Evolutionary conservation across 2,329 filamentous ascomycete genomes (phyloP).

Genomic region (Scedosporium minutisporum): DNA sequence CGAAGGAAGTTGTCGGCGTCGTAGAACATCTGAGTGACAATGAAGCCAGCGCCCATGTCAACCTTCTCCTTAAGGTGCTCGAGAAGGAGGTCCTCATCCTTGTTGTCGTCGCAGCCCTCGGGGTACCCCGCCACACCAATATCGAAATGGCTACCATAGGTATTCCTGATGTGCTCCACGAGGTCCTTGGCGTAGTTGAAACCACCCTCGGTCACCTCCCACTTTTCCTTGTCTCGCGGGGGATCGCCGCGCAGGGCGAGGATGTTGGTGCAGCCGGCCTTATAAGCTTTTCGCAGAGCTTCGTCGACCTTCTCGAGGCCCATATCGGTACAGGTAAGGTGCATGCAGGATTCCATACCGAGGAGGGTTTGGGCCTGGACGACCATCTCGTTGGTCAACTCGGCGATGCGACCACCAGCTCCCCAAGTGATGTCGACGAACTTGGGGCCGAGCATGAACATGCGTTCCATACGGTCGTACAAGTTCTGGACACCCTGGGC

Average conservation of each 20-base stretch:
- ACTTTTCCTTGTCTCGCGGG: constrained; percentile 85
- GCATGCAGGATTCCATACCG: constrained; percentile 97
- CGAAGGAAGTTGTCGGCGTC: constrained; percentile 89
- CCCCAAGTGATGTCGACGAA: constrained; percentile 99
- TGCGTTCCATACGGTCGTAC: constrained; percentile 98
- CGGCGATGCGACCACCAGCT: constrained; percentile 80
- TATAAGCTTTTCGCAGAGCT: constrained; percentile 80
- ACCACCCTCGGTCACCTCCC: constrained; percentile 76
- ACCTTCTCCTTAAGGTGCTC: constrained; percentile 96
- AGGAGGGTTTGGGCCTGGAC: constrained; percentile 90
- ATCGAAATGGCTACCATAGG: constrained; percentile 70
- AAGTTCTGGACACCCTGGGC: constrained; percentile 96
- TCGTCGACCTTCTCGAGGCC: constrained; percentile 82
- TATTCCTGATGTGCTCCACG: constrained; percentile 69
- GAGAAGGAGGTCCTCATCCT: constrained; percentile 73
- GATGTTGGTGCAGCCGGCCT: constrained; percentile 94
- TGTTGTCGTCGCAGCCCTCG: constrained; percentile 89
- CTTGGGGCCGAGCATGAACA: constrained; percentile 86
- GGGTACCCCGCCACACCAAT: constrained; percentile 97
- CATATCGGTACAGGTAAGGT: constrained; percentile 98
- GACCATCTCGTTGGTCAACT: constrained; percentile 96
- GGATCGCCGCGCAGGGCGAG: constrained; percentile 88
- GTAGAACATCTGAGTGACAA: constrained; percentile 99
- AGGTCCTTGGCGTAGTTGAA: constrained; percentile 92
- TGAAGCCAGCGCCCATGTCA: constrained; percentile 84